Conservation (phyloP, 805 yeast species). For the Kuraishia borneana region DNA sequence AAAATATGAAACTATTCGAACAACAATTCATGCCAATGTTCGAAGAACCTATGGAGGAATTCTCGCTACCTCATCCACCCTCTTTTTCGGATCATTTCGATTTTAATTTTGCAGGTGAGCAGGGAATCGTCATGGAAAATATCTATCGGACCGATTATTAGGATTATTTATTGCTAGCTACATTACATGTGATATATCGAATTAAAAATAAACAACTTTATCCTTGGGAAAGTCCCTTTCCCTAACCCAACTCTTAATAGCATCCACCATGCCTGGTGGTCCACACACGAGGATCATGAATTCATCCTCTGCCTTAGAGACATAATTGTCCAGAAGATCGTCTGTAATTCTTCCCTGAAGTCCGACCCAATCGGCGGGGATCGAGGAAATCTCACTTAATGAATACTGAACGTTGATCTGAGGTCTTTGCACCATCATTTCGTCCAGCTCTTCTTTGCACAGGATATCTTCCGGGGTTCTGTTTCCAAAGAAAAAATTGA, state of each 20-base stretch:
- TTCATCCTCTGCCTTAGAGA: slow-evolving; percentile 14
- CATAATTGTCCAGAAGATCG: slow-evolving; percentile 26
- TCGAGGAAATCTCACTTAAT: slow-evolving; percentile 13
- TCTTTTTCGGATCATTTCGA: background rate
- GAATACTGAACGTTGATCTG: slow-evolving; percentile 28
- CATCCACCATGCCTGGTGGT: slow-evolving; percentile 29
- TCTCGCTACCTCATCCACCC: background rate
- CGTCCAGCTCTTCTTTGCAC: slow-evolving; percentile 33
- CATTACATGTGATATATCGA: background rate
- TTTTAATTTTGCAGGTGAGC: background rate
- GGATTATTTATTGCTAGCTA: background rate
- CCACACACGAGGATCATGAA: slow-evolving; percentile 37
- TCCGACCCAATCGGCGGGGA: slow-evolving; percentile 22
- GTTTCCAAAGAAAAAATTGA: slow-evolving; percentile 33
- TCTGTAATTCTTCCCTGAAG: slow-evolving; percentile 27
- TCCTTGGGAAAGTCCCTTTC: slow-evolving; percentile 6
- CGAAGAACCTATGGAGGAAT: background rate
- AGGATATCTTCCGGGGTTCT: slow-evolving; percentile 30
- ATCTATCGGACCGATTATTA: background rate
- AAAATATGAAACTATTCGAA: background rate
- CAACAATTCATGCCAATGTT: slow-evolving; percentile 1
- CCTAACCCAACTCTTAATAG: slow-evolving; percentile 8
- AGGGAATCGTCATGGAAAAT: background rate
- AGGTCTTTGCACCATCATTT: slow-evolving; percentile 23
- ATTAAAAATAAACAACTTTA: slow-evolving; percentile 11